phyloP scores from a whole-genome alignment of 306 rosid genomes.

The Ceratonia siliqua region DNA sequence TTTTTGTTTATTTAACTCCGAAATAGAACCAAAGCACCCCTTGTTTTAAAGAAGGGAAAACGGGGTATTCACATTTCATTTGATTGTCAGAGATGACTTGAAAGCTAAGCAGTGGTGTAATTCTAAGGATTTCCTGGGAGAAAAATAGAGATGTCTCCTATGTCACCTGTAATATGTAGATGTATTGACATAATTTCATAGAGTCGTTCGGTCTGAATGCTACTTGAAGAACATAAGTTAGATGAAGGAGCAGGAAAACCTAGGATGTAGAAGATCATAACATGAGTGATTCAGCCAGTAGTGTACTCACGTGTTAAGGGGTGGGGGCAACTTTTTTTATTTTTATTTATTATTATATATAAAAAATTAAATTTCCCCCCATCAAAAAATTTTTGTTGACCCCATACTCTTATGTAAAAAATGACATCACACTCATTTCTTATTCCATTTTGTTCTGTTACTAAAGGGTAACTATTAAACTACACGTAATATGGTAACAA shows the following conservation, averaged over 20 bases:
- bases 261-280: conserved; percentile 10
- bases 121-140: background rate
- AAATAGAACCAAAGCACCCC: background rate
- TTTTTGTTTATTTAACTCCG: no score
- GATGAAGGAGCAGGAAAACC: background rate
- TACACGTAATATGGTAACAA: no score
- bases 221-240: conserved; percentile 11
- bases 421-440: no score
- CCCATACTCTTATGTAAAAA: no score
- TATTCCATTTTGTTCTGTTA: no score
- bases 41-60: background rate
- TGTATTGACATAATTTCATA: background rate
- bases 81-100: background rate
- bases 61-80: background rate
- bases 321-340: no score
- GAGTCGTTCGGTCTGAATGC: background rate
- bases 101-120: background rate
- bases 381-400: no score
- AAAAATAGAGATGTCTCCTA: background rate
- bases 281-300: background rate
- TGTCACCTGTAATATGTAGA: background rate
- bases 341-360: no score
- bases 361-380: no score
- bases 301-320: no score
- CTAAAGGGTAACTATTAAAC: no score